Conservation (phyloP, 139 green algal species). For the Trebouxia sp. region DNA sequence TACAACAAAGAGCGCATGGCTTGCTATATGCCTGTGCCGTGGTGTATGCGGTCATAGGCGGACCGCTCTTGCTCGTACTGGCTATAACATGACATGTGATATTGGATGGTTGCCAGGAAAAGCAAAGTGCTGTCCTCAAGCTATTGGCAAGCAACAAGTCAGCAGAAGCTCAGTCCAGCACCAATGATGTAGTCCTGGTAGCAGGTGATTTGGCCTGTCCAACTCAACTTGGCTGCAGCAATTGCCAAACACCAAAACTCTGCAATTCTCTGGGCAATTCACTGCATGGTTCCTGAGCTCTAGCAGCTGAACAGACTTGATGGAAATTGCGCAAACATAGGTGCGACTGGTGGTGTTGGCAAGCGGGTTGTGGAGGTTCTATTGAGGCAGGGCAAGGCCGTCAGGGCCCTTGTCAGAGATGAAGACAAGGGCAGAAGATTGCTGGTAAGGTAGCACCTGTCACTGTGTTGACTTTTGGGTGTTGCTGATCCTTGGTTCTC, state of each 20-base stretch:
- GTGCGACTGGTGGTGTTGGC: slow-evolving; percentile 18
- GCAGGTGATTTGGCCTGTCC: neutral
- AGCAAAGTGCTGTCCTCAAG: neutral
- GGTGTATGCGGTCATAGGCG: too few relatives aligned
- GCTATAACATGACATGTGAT: too few relatives aligned
- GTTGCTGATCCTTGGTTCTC: too few relatives aligned
- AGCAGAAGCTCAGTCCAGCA: neutral
- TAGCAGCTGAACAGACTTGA: neutral
- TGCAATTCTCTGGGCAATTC: too few relatives aligned
- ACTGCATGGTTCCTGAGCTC: too few relatives aligned
- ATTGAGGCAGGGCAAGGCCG: neutral
- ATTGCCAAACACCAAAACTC: too few relatives aligned
- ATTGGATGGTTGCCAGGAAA: too few relatives aligned
- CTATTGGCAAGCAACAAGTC: neutral
- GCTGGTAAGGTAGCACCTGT: neutral
- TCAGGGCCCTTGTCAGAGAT: slow-evolving; percentile 11
- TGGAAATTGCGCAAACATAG: neutral
- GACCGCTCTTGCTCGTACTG: too few relatives aligned
- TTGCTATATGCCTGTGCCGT: too few relatives aligned
- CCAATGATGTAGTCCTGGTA: neutral
- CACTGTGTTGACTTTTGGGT: too few relatives aligned
- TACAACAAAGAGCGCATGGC: too few relatives aligned
- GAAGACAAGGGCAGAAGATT: neutral
- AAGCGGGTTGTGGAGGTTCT: neutral
- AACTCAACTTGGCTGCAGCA: too few relatives aligned